Conservation (phyloP, 2,329 filamentous ascomycete genomes). For the Aspergillus phoenicis region DNA sequence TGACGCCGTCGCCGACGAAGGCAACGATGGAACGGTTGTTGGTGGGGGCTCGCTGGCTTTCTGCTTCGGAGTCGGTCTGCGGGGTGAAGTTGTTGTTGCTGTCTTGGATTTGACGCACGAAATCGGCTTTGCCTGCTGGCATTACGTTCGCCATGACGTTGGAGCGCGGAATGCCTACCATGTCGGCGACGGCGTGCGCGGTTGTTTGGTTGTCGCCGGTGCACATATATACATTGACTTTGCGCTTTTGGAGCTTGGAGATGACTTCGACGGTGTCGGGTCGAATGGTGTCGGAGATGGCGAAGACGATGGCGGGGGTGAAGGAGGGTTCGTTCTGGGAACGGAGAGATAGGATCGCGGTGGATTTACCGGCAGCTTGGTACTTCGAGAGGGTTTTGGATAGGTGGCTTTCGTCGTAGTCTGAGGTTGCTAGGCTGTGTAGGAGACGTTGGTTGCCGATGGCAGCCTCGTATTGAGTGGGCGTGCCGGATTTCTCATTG, state of each 20-base stretch:
- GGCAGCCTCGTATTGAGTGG: slow-evolving; percentile 49
- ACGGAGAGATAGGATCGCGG: slow-evolving; percentile 46
- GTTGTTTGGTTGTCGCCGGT: slow-evolving; percentile 90
- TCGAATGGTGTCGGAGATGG: slow-evolving; percentile 79
- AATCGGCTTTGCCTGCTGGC: slow-evolving; percentile 71
- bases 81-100: slow-evolving; percentile 12
- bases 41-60: slow-evolving; percentile 14
- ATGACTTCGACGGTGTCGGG: slow-evolving; percentile 70
- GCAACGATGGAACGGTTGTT: slow-evolving; percentile 62
- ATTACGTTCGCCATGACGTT: slow-evolving; percentile 88
- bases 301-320: slow-evolving; percentile 65
- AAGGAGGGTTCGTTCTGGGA: slow-evolving; percentile 27
- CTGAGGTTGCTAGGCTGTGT: slow-evolving; percentile 32
- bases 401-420: slow-evolving; percentile 37
- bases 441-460: slow-evolving; percentile 62
- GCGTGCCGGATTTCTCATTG: slow-evolving; percentile 16
- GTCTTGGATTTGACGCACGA: slow-evolving; percentile 43
- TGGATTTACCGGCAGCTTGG: slow-evolving; percentile 48
- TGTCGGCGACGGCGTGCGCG: slow-evolving; percentile 73
- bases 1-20: slow-evolving; percentile 87
- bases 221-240: slow-evolving; percentile 84
- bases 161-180: slow-evolving; percentile 70
- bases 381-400: slow-evolving; percentile 40
- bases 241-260: slow-evolving; percentile 62
- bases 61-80: slow-evolving; percentile 5